Evolutionary conservation across 2,329 filamentous ascomycete species (phyloP), one percentile per base, ranked within the genome.

Genomic region (Fusarium fujikuroi): DNA sequence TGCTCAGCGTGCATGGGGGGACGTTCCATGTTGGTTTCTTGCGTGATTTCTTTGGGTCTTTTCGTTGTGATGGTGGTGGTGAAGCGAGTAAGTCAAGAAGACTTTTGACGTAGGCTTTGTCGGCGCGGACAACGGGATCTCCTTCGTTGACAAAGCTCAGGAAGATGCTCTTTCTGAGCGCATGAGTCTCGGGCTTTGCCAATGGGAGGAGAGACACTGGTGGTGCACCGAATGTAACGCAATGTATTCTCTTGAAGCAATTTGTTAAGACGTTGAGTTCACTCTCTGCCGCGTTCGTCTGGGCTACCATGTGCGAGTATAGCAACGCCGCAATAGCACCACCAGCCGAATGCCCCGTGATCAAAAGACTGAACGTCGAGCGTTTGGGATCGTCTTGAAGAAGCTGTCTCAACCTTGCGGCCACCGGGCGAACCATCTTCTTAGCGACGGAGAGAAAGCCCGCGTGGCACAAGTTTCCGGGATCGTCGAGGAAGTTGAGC

Each of bases 271-370:
- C 80, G 68, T 88, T 93, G 47, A 97, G 88, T 77, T 95, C 92
- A 11, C 91, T 94, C 46, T 85, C 80, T 7, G 91, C 85, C 5
- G 81, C 81, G 18, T 80, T 81, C 3, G 86, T 87, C 5, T 84
- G 85, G 5, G 90, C 85, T 43, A 95, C 87, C 91, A 97, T 95
- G 81, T 97, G 95, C 40, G 89, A 88, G 81, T 94, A 97, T 1
- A 97, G 85, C 16, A 97, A 85, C 6, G 91, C 88, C 0, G 94
- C 94, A 2, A 97, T 91, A 0, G 95, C 95, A 6, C 95, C 95
- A 21, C 94, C 95, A 0, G 95, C 95, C 2, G 92, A 94, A 79
- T 97, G 95, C 0, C 95, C 95, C 0, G 95, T 97, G 68, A 97
- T 92, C 23, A 97, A 85, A 14, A 97, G 86, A 21, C 91, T 93